Evolutionary conservation across 192 early-diverging fungal species (phyloP), one percentile per base, ranked within the genome.

Genomic region (Funneliformis mosseae): DNA sequence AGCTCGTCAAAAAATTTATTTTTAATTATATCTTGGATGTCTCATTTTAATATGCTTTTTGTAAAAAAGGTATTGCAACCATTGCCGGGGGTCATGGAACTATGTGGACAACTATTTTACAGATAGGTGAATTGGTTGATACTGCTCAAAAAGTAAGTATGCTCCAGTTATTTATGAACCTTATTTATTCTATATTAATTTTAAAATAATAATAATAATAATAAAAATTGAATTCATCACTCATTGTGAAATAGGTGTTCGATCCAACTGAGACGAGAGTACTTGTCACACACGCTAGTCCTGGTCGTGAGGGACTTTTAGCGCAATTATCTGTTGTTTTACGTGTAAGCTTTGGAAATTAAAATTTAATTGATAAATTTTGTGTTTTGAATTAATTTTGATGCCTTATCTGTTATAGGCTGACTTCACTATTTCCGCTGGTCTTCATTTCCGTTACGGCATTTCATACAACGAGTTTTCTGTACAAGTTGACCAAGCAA

Each of bases 51-150:
- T 55, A 55, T 21, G 18, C 33, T 55, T 6, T 21, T 55, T 55
- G 14, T 21, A 55, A 14, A 63, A 60, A 23, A 90, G 89, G 89
- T 25, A 81, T 77, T 3, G 81, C 84, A 14, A 91, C 90, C 4
- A 91, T 91, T 79, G 90, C 90, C 55, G 90, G 90, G 25, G 90
- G 90, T 28, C 79, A 84, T 28, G 90, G 90, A 25, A 89, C 87
- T 33, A 91, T 91, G 90, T 91, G 90, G 90, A 91, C 90, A 14
- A 91, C 90, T 9, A 85, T 88, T 18, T 73, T 91, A 28, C 90
- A 91, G 77, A 89, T 91, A 50, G 90, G 90, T 76, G 87, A 91
- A 79, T 81, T 91, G 64, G 88, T 91, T 21, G 90, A 91, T 43
- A 88, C 88, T 5, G 87, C 90, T 8, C 85, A 88, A 60, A 84